phyloP scores from a whole-genome alignment of 257 asterid species.

The Ilex aquifolium region DNA sequence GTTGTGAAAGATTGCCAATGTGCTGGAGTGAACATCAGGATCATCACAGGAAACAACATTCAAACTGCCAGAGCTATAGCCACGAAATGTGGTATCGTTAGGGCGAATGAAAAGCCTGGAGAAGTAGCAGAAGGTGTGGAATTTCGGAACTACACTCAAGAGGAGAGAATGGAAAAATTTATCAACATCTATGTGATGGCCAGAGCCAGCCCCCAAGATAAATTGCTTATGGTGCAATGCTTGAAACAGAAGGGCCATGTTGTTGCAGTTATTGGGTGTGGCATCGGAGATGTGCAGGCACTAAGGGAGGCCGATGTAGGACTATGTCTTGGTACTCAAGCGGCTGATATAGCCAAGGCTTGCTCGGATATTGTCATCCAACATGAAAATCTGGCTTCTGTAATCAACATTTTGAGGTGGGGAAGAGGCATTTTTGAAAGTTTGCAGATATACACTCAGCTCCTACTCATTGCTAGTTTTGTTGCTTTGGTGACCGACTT shows the following conservation, averaged over 20 bases:
- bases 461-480: slow-evolving; percentile 63
- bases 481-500: slow-evolving; percentile 46
- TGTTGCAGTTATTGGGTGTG: slow-evolving; percentile 68
- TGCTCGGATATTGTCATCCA: slow-evolving; percentile 59
- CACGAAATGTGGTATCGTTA: slow-evolving; percentile 57
- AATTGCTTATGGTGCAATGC: slow-evolving; percentile 43
- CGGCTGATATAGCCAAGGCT: slow-evolving; percentile 56
- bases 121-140: slow-evolving; percentile 46
- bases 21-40: slow-evolving; percentile 55
- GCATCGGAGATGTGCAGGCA: slow-evolving; percentile 52
- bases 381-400: slow-evolving; percentile 53
- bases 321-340: slow-evolving; percentile 58
- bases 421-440: slow-evolving; percentile 61
- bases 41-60: slow-evolving; percentile 58
- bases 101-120: slow-evolving; percentile 8
- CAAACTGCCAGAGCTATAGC: slow-evolving; percentile 63
- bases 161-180: slow-evolving; percentile 33
- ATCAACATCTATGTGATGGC: slow-evolving; percentile 52
- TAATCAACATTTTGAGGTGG: slow-evolving; percentile 57
- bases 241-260: slow-evolving; percentile 57
- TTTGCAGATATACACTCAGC: slow-evolving; percentile 66
- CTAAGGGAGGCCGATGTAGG: slow-evolving; percentile 64
- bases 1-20: slow-evolving; percentile 42
- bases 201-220: slow-evolving; percentile 54
- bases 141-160: slow-evolving; percentile 34